Conservation (phyloP, 371 early-diverging fungal genomes). For the Scutellospora calospora region DNA sequence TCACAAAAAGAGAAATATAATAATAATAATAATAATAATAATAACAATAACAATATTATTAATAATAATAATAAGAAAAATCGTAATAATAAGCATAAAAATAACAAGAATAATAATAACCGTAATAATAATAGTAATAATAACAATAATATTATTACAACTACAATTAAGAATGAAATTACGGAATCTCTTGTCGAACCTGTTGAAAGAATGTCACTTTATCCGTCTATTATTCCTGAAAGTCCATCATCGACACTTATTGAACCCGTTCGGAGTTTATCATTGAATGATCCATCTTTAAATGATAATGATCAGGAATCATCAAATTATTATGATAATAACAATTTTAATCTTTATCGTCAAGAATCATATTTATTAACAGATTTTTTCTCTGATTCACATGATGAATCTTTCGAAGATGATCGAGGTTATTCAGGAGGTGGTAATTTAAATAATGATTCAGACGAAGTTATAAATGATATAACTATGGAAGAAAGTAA, state of each 20-base stretch:
- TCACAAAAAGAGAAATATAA: background rate
- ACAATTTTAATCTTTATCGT: background rate
- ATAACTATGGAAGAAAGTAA: background rate
- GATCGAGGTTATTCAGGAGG: background rate
- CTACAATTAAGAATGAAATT: background rate
- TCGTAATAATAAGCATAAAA: too few relatives aligned
- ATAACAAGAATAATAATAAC: background rate
- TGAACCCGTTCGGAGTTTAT: too few relatives aligned
- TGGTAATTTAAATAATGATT: background rate
- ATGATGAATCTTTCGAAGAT: background rate
- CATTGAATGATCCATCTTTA: background rate
- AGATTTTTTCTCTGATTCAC: background rate
- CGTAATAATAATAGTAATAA: too few relatives aligned
- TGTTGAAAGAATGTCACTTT: too few relatives aligned
- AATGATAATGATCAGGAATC: background rate
- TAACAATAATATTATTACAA: too few relatives aligned
- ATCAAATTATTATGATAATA: background rate
- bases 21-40: background rate
- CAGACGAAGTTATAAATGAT: background rate
- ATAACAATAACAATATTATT: too few relatives aligned
- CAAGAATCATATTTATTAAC: background rate
- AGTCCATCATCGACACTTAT: too few relatives aligned
- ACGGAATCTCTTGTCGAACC: too few relatives aligned
- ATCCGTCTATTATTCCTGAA: too few relatives aligned
- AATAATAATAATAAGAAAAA: background rate